Evolutionary conservation across 2,329 filamentous ascomycete genomes (phyloP).

Genomic region (Coniochaeta hoffmannii): DNA sequence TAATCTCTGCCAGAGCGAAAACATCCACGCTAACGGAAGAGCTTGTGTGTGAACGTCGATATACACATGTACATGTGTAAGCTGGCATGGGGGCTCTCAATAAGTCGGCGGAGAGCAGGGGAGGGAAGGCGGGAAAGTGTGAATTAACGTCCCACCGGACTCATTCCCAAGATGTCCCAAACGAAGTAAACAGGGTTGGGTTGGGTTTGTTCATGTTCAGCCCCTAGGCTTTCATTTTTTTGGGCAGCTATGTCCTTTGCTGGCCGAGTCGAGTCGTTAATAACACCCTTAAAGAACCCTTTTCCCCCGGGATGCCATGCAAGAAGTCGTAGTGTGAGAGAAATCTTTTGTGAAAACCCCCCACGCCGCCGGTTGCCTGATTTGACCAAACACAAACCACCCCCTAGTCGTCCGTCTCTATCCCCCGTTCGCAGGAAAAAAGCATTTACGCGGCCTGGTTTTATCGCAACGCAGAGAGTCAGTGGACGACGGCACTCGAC

Average conservation of each 20-base stretch:
- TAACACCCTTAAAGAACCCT: conserved; percentile 6
- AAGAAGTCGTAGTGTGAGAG: neutral
- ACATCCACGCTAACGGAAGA: conserved; percentile 40
- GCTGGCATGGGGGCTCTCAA: neutral
- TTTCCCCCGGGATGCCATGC: conserved; percentile 7
- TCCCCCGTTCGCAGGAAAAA: neutral
- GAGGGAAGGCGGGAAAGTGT: neutral
- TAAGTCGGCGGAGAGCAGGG: neutral
- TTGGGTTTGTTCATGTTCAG: conserved; percentile 3
- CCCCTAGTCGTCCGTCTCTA: conserved; percentile 11
- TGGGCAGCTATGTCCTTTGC: conserved; percentile 6
- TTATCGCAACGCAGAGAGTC: neutral
- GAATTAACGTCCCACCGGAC: conserved; percentile 1
- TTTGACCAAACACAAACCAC: conserved; percentile 14
- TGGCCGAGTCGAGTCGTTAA: conserved; percentile 3
- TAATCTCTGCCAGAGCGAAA: conserved; percentile 50
- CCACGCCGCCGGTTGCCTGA: conserved; percentile 17
- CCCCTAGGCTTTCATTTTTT: conserved; percentile 7
- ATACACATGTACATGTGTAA: conserved; percentile 9
- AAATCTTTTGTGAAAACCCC: conserved; percentile 5
- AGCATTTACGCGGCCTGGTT: neutral
- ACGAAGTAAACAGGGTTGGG: neutral
- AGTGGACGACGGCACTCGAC: neutral
- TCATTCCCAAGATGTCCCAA: neutral
- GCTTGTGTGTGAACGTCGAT: conserved; percentile 41